A percentile compares a stretch with the other conserved stretches of the same genome.
phyloP scores from a whole-genome alignment of 2,329 filamentous ascomycete species.

The Neophaeococcomyces mojaviensis region DNA sequence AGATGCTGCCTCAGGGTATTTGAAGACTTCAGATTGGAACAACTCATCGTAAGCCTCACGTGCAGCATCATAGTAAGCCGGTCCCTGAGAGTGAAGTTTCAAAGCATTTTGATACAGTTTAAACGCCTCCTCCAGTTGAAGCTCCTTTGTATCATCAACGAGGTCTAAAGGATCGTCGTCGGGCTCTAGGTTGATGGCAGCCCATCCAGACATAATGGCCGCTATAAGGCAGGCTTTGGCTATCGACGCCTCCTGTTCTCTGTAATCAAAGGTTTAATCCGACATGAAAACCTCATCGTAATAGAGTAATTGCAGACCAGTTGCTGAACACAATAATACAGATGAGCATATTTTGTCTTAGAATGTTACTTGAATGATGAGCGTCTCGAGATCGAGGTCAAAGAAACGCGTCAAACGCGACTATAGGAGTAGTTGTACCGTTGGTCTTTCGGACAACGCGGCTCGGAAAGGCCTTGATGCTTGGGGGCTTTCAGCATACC shows the following conservation, averaged over 20 bases:
- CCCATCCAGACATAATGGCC: constrained; percentile 20
- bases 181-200: constrained; percentile 67
- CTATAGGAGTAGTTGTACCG: too few relatives aligned
- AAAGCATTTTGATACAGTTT: constrained; percentile 89
- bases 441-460: too few relatives aligned
- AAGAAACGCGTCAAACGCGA: constrained; percentile 5
- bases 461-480: too few relatives aligned
- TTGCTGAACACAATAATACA: too few relatives aligned
- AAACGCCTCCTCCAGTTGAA: constrained; percentile 93
- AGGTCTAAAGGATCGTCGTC: constrained; percentile 87
- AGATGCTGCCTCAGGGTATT: constrained; percentile 76
- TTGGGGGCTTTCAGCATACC: too few relatives aligned
- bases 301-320: too few relatives aligned
- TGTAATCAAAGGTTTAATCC: too few relatives aligned
- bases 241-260: background rate
- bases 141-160: constrained; percentile 87
- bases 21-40: constrained; percentile 89
- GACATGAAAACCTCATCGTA: too few relatives aligned
- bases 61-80: constrained; percentile 66
- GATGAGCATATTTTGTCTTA: too few relatives aligned
- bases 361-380: too few relatives aligned
- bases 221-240: background rate
- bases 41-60: constrained; percentile 73
- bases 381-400: too few relatives aligned
- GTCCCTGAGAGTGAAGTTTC: constrained; percentile 83